These are phyloP conservation scores for Diphasiastrum complanatum DNA, from an alignment of 83 land plant species.

Conservation along the genomic window DNA sequence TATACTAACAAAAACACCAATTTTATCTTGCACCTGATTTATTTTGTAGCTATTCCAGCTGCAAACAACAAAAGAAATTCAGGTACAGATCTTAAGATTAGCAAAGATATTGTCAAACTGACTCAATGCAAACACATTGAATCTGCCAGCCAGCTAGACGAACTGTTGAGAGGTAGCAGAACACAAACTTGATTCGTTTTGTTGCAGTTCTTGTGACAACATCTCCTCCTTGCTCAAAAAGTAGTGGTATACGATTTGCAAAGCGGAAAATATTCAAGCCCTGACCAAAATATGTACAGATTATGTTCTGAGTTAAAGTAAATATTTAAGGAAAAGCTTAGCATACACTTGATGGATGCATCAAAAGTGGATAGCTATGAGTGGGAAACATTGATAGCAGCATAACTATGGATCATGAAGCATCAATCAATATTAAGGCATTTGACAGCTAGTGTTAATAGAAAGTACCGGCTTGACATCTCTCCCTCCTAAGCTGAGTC, in stretches of 20 bases:
- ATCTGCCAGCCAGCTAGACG: too few species aligned
- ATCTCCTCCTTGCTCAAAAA: conserved; percentile 99
- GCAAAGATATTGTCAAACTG: neutral
- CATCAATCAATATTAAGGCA: too few species aligned
- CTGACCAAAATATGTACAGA: conserved; percentile 22
- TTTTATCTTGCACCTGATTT: conserved; percentile 90
- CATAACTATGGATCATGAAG: too few species aligned
- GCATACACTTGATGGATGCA: too few species aligned
- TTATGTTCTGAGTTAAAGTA: neutral
- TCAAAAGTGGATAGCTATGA: neutral
- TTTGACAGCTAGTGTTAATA: too few species aligned
- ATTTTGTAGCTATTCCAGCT: conserved; percentile 97
- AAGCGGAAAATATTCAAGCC: conserved; percentile 95
- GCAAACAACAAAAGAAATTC: neutral
- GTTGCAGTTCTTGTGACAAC: conserved; percentile 91
- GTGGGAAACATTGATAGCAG: neutral
- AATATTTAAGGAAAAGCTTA: neutral
- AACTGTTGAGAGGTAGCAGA: too few species aligned
- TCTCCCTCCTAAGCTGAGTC: conserved; percentile 91
- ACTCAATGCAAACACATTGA: too few species aligned
- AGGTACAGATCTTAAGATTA: neutral
- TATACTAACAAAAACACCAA: conserved; percentile 97
- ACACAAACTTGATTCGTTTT: conserved; percentile 97
- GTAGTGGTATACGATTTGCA: conserved; percentile 99
- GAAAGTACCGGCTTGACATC: conserved; percentile 91